A percentile compares a stretch with the other conserved stretches of the same genome.
phyloP scores from a whole-genome alignment of 257 asterid species.

The Jaltomata sinuosa region DNA sequence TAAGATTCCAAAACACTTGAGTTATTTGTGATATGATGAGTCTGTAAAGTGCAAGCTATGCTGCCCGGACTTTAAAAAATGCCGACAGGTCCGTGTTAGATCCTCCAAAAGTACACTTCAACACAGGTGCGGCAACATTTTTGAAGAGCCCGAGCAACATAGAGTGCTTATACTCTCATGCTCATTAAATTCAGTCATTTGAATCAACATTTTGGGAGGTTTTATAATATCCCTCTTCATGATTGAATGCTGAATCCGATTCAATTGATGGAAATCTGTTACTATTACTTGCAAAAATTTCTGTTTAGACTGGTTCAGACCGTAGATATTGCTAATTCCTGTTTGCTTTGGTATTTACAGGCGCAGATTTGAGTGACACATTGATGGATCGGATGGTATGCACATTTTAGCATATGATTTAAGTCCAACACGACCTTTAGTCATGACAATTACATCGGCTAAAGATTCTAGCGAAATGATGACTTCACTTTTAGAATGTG shows the following conservation, averaged over 20 bases:
- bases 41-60: not conserved
- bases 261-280: not conserved
- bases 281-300: not conserved
- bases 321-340: not conserved
- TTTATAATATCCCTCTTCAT: not conserved
- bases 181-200: not conserved
- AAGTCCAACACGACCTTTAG: not conserved
- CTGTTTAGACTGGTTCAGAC: not conserved
- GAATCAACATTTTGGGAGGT: not conserved
- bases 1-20: not conserved
- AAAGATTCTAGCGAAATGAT: not conserved
- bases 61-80: not conserved
- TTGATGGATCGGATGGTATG: slow-evolving; percentile 97
- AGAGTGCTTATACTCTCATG: not conserved
- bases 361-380: slow-evolving; percentile 94
- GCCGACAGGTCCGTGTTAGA: not conserved
- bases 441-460: not conserved
- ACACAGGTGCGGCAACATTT: not conserved
- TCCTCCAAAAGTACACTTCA: not conserved
- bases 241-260: not conserved
- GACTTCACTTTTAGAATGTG: not conserved
- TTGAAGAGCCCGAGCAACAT: not conserved
- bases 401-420: not conserved
- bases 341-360: slow-evolving; percentile 20
- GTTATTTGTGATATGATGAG: not conserved